These are phyloP conservation scores for Cladophialophora yegresii DNA, from an alignment of 2,329 filamentous ascomycete species.

Conservation along the genomic window DNA sequence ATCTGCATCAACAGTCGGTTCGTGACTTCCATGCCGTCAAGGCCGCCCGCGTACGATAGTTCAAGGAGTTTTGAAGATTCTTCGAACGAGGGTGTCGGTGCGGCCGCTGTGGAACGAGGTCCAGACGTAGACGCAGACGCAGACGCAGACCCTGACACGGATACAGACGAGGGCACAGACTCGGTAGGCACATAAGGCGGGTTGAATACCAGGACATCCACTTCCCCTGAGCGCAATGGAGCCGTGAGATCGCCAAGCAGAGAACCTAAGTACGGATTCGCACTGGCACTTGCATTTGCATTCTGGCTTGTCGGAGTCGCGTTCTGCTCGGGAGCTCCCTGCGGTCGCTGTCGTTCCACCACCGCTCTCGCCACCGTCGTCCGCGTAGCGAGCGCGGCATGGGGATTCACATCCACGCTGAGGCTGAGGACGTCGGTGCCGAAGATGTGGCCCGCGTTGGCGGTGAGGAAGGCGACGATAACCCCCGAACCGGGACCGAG, in stretches of 20 bases:
- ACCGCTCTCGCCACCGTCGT: conserved; percentile 65
- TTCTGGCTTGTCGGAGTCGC: background rate
- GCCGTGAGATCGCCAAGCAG: conserved; percentile 69
- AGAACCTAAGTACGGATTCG: conserved; percentile 62
- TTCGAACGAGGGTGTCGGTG: conserved; percentile 58
- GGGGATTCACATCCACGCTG: conserved; percentile 80
- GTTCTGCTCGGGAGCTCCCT: no score
- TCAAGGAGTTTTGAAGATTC: conserved; percentile 80
- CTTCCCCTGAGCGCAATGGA: conserved; percentile 58
- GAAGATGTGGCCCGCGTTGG: conserved; percentile 72
- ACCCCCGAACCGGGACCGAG: conserved; percentile 90
- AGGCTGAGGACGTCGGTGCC: conserved; percentile 69
- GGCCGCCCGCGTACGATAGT: conserved; percentile 84
- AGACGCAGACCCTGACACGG: no score
- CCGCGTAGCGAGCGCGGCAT: conserved; percentile 75
- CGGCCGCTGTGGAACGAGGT: conserved; percentile 35
- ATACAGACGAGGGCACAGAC: conserved; percentile 59
- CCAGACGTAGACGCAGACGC: background rate
- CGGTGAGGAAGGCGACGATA: conserved; percentile 83
- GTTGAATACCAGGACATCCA: conserved; percentile 93
- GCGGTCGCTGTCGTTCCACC: conserved; percentile 32
- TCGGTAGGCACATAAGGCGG: conserved; percentile 93
- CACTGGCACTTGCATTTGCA: conserved; percentile 25
- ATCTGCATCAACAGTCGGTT: conserved; percentile 72
- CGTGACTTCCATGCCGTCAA: conserved; percentile 92